Base-by-base conservation (phyloP, 495 filamentous ascomycete genomes). In the Penicillium ochrochloron region DNA sequence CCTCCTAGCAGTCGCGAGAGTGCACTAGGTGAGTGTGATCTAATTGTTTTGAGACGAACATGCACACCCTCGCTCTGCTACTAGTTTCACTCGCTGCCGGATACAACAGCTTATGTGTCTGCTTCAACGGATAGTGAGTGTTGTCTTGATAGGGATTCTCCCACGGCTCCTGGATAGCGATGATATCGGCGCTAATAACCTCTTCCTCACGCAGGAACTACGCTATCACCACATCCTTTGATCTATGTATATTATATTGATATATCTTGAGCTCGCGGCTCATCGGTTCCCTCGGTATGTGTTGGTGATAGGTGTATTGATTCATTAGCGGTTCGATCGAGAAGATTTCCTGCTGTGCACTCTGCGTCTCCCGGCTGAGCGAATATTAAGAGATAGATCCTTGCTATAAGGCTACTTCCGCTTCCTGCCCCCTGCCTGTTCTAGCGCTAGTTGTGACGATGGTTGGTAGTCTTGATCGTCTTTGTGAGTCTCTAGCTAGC, bases 161-260 rank as follows among this genome's bases (percentile, higher is more conserved):
- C 66, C 61, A 72, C 14, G 61, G 64, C 51, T 72, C 70, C 51
- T 72, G 64, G 15, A 72, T 64, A 1, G 66, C 64, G 11, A 72
- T 72, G 15, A 72, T 62, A 33, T 66, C 63, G 2, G 63, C 58
- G 7, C 61, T 11, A 5, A 67, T 21, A 9, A 67, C 62, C 17
- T 5, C 50, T 2, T 50, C 54, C 41, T 72, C 62, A 19, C 59
- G 58, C 1, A 72, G 56, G 17, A 72, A 69, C 15, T 50, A 56
- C 0, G 66, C 67, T 59, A 72, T 72, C 1, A 72, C 61, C 23
- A 46, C 34, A n/a, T 69, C 70, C n/a, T 64, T 65, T 8, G 61
- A 65, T 34, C 58, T 35, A 29, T 66, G 53, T 9, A 59, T 42
- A 41, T 72, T 72, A 19, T 72, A 69, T 27, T 67, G 59, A 8